These are phyloP conservation scores for Cyberlindnera amylophila DNA, from an alignment of 805 yeast genomes.

Conservation along the genomic window DNA sequence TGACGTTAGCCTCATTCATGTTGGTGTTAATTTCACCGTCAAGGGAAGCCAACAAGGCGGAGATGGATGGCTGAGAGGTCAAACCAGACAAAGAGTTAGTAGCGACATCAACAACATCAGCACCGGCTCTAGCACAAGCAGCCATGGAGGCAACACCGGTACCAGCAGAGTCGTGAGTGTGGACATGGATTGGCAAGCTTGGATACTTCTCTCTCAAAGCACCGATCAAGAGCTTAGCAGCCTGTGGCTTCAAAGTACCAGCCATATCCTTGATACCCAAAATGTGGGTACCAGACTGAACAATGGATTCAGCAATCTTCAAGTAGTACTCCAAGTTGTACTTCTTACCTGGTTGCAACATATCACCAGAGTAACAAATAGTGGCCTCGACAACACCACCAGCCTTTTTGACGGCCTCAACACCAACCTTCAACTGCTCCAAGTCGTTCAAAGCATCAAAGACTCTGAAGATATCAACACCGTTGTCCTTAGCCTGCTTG, in stretches of 20 bases:
- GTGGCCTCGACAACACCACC: conserved; percentile 99
- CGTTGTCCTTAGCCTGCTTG: conserved; percentile 87
- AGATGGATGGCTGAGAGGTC: conserved; percentile 96
- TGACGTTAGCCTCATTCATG: conserved; percentile 59
- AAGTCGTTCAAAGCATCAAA: conserved; percentile 96
- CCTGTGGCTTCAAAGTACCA: conserved; percentile 94
- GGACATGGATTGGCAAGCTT: conserved; percentile 94
- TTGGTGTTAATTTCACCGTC: conserved; percentile 83
- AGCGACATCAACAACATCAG: conserved; percentile 97
- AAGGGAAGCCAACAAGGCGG: conserved; percentile 87
- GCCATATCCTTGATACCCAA: conserved; percentile 99
- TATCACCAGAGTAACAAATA: conserved; percentile 97
- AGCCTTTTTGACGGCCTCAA: conserved; percentile 95
- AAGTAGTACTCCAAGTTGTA: conserved; percentile 90
- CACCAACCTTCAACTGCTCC: conserved; percentile 96
- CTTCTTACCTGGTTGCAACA: conserved; percentile 93
- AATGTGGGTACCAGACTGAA: conserved; percentile 91
- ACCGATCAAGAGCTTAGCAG: conserved; percentile 79
- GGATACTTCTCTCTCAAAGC: conserved; percentile 85
- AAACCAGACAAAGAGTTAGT: conserved; percentile 96
- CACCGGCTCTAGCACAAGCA: conserved; percentile 93
- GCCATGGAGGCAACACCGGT: conserved; percentile 97
- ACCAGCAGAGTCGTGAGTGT: conserved; percentile 99
- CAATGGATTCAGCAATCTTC: conserved; percentile 75
- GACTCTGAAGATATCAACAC: conserved; percentile 97